Conservation (phyloP, 495 filamentous ascomycete genomes). For the Umbilicaria muhlenbergii region DNA sequence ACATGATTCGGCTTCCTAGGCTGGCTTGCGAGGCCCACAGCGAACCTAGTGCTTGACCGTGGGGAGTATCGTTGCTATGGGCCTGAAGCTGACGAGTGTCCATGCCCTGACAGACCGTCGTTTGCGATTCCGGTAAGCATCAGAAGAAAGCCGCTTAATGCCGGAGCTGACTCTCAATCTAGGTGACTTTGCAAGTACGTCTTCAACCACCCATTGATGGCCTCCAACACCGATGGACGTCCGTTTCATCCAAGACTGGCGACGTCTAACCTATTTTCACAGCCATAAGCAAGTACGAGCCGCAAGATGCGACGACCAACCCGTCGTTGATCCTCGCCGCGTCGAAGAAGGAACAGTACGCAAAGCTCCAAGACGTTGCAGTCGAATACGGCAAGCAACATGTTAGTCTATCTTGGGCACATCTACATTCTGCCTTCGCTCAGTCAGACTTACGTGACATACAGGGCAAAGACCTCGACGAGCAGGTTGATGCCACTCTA, state of each 20-base stretch:
- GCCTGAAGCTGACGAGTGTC: too few relatives aligned
- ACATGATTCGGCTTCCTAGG: conserved; percentile 18
- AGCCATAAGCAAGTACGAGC: conserved; percentile 99
- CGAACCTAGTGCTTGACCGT: conserved; percentile 12
- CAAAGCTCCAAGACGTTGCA: conserved; percentile 75
- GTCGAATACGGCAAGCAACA: conserved; percentile 71
- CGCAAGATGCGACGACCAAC: conserved; percentile 99
- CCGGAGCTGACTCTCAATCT: conserved; percentile 1
- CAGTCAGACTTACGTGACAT: not conserved
- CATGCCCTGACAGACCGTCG: conserved; percentile 47
- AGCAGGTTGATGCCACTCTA: conserved; percentile 67
- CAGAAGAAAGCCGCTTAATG: not conserved
- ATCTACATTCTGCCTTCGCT: not conserved
- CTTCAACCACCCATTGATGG: conserved; percentile 10
- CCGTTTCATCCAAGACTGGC: conserved; percentile 6
- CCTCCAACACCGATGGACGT: not conserved
- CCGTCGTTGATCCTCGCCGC: conserved; percentile 94
- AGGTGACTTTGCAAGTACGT: conserved; percentile 72
- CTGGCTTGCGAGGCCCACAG: conserved; percentile 11
- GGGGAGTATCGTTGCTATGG: not conserved
- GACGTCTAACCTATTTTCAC: conserved; percentile 25
- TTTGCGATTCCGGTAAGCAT: conserved; percentile 85
- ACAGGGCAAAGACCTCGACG: conserved; percentile 41
- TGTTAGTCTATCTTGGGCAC: conserved; percentile 24
- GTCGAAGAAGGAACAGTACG: conserved; percentile 96